Evolutionary conservation across 2,329 filamentous ascomycete genomes (phyloP).

Genomic region (Fusarium papillatum): DNA sequence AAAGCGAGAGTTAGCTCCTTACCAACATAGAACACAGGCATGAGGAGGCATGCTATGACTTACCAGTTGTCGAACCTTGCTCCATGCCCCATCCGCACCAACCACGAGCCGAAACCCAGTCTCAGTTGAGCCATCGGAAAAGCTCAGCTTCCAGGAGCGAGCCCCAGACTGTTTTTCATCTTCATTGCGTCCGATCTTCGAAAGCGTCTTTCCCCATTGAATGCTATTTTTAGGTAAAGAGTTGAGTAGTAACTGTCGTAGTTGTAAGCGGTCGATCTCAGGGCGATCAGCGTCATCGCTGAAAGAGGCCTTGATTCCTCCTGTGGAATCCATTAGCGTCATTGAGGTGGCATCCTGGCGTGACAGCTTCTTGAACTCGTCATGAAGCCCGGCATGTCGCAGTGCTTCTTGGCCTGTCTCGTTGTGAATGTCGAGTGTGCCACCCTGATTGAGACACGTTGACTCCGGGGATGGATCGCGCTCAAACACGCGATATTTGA

Average conservation of each 20-base stretch:
- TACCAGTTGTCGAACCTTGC: not conserved
- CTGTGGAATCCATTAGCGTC: not conserved
- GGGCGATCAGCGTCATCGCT: not conserved
- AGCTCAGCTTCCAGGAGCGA: not conserved
- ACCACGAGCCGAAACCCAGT: not conserved
- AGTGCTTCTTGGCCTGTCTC: not conserved
- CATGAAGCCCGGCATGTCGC: not conserved
- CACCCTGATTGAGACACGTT: not conserved
- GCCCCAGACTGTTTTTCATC: not conserved
- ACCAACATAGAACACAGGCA: not conserved
- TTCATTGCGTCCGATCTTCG: not conserved
- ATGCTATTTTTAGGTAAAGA: not conserved
- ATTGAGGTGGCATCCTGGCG: not conserved
- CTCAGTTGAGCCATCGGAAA: not conserved
- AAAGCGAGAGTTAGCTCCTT: not conserved
- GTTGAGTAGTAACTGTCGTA: not conserved
- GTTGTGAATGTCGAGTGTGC: not conserved
- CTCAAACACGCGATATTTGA: not conserved
- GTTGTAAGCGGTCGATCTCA: not conserved
- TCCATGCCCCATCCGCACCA: not conserved
- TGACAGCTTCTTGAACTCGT: not conserved
- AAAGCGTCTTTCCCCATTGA: not conserved
- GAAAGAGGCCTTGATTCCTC: not conserved
- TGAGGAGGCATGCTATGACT: not conserved
- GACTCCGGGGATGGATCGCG: not conserved